These are phyloP conservation scores for Coniochaeta pulveracea DNA, from an alignment of 2,329 filamentous ascomycete genomes.

Conservation along the genomic window DNA sequence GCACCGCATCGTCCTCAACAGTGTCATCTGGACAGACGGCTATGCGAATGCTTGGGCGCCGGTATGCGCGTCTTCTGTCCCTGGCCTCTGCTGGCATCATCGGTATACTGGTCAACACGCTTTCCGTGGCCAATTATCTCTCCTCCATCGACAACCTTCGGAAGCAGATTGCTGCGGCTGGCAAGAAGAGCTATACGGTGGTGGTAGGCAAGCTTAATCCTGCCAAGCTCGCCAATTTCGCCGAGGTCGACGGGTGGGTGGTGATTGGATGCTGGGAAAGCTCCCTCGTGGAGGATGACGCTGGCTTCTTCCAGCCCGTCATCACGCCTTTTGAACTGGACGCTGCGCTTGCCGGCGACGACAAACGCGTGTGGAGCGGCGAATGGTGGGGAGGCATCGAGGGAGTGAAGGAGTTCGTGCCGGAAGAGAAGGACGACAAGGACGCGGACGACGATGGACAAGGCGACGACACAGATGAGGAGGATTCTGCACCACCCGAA, in stretches of 20 bases:
- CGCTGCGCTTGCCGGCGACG: slow-evolving; percentile 64
- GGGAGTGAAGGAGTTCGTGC: slow-evolving; percentile 33
- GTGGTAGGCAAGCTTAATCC: slow-evolving; percentile 95
- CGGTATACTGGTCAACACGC: slow-evolving; percentile 90
- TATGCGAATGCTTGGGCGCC: slow-evolving; percentile 56
- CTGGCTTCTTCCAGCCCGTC: slow-evolving; percentile 74
- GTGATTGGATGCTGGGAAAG: slow-evolving; percentile 98
- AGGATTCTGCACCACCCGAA: slow-evolving; percentile 72
- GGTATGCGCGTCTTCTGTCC: slow-evolving; percentile 76
- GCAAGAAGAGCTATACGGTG: slow-evolving; percentile 93
- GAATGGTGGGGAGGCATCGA: slow-evolving; percentile 86
- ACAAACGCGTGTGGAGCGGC: slow-evolving; percentile 71
- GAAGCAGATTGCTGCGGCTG: slow-evolving; percentile 59
- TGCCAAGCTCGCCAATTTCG: slow-evolving; percentile 92
- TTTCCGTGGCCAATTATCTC: slow-evolving; percentile 86
- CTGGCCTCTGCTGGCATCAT: slow-evolving; percentile 75
- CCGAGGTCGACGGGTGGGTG: slow-evolving; percentile 91
- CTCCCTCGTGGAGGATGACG: slow-evolving; percentile 73
- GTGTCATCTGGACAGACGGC: slow-evolving; percentile 38
- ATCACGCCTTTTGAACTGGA: slow-evolving; percentile 92
- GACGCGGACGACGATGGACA: slow-evolving; percentile 16
- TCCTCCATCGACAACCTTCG: slow-evolving; percentile 66
- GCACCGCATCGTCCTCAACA: slow-evolving; percentile 26
- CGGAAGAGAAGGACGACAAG: slow-evolving; percentile 16
- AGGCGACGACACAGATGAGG: slow-evolving; percentile 39